Evolutionary conservation across 164 flowering plant genomes (phyloP).

Genomic region (Vitis labrusca): DNA sequence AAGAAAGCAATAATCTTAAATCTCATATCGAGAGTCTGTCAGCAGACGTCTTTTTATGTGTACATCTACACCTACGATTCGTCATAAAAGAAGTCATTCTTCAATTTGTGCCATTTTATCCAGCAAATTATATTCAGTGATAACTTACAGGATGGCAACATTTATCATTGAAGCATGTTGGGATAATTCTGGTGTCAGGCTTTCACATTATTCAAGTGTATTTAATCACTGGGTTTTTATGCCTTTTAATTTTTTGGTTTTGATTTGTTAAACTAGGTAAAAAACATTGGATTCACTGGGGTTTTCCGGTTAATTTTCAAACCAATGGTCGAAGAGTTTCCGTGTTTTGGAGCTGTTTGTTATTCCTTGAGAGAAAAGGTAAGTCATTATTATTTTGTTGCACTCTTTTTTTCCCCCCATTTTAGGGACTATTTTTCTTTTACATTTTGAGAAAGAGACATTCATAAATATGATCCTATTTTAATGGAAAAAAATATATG

Average conservation of each 20-base stretch:
- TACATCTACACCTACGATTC: too few relatives aligned
- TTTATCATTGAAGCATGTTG: too few relatives aligned
- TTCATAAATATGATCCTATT: background rate
- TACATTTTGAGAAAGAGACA: background rate
- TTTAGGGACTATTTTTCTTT: background rate
- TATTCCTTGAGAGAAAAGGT: conserved; percentile 94
- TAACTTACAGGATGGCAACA: too few relatives aligned
- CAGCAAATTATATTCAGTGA: too few relatives aligned
- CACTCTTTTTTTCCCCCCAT: background rate
- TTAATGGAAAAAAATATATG: background rate
- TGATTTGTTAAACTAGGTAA: conserved; percentile 52
- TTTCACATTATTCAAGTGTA: background rate
- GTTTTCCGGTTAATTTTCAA: conserved; percentile 91
- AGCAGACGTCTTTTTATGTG: too few relatives aligned
- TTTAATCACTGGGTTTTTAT: background rate
- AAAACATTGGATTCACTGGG: conserved; percentile 92
- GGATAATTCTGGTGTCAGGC: too few relatives aligned
- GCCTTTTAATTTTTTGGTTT: background rate
- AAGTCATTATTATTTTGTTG: background rate
- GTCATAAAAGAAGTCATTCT: too few relatives aligned
- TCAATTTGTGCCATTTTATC: too few relatives aligned
- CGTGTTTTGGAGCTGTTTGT: conserved; percentile 93
- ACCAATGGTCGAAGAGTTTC: conserved; percentile 88
- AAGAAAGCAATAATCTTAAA: too few relatives aligned
- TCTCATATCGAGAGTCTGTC: too few relatives aligned